phyloP scores from a whole-genome alignment of 192 early-diverging fungal species.

The Entomortierella chlamydospora region DNA sequence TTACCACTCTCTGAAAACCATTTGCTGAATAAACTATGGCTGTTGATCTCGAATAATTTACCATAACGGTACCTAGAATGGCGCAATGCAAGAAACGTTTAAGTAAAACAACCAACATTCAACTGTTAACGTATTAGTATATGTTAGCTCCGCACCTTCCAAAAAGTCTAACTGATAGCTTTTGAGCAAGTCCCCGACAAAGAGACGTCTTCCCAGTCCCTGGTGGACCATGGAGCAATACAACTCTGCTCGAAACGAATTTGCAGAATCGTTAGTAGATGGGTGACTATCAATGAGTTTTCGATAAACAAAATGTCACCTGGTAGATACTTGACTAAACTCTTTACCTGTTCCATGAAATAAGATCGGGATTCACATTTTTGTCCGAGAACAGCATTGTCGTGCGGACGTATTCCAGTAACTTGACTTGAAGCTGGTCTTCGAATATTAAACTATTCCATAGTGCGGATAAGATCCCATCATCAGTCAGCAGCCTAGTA shows the following conservation, averaged over 20 bases:
- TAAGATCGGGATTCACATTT: slow-evolving; percentile 63
- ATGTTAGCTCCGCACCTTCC: slow-evolving; percentile 14
- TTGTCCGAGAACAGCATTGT: slow-evolving; percentile 71
- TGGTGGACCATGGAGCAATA: slow-evolving; percentile 76
- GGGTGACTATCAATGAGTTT: no score
- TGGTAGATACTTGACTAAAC: neutral
- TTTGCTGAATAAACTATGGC: slow-evolving; percentile 79
- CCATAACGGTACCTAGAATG: slow-evolving; percentile 6
- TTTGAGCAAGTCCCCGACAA: slow-evolving; percentile 73
- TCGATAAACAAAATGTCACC: no score
- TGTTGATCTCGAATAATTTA: slow-evolving; percentile 79
- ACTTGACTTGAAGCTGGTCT: slow-evolving; percentile 58
- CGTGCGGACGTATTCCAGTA: slow-evolving; percentile 73
- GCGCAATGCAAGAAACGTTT: neutral
- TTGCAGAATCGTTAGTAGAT: no score
- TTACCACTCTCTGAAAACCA: slow-evolving; percentile 82
- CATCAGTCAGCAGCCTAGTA: neutral
- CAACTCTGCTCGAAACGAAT: slow-evolving; percentile 48
- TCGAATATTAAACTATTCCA: slow-evolving; percentile 66
- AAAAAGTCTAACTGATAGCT: slow-evolving; percentile 65
- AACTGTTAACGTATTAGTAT: neutral
- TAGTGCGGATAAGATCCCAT: neutral
- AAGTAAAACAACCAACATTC: neutral
- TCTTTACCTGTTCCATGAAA: slow-evolving; percentile 65
- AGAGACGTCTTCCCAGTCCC: slow-evolving; percentile 79